Evolutionary conservation across 768 basidiomycete species (phyloP), one percentile per base, ranked within the genome.

Genomic region (Chalciporus piperatus): DNA sequence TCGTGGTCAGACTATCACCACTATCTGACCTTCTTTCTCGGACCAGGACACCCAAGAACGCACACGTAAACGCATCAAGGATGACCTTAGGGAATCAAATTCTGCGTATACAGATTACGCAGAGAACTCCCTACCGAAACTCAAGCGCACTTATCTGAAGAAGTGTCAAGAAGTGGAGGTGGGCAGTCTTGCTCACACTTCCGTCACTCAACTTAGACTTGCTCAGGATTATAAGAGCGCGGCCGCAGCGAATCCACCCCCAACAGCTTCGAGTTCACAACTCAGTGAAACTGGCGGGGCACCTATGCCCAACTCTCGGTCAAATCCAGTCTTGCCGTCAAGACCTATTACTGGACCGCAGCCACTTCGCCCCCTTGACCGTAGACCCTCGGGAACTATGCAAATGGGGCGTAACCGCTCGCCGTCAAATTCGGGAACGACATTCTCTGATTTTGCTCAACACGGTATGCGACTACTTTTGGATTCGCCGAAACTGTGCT

Each of bases 121-220:
- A 11, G 90, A 92, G 63, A 82, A 76, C 48, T 74, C 78, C n/a
- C 74, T 95, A 9, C 93, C 93, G 1, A 87, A 83, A 60, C 70
- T 95, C 47, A 94, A 92, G 72, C 76, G 82, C 45, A 71, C 77
- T 38, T 97, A 97, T 65, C 68, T 81, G 20, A 91, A 85, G 73
- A 94, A 91, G 69, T 92, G 89, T 64, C 82, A 85, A 44, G 92
- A 94, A 58, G 85, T 89, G 7, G 94, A 96, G 77, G 93, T 91
- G 55, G 50, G 74, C 58, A 27, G 27, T 39, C 37, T 43, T 14
- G 20, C 14, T 42, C 43, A 41, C 41, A 9, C 48, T 50, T 41
- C 42, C 12, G 27, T 55, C 52, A 14, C 45, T 46, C 44, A 13
- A 35, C 53, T 55, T 45, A 61, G 43, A 42, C 32, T 6, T 44